These are phyloP conservation scores for Silene conica DNA, from an alignment of 148 eudicot genomes.

Conservation along the genomic window DNA sequence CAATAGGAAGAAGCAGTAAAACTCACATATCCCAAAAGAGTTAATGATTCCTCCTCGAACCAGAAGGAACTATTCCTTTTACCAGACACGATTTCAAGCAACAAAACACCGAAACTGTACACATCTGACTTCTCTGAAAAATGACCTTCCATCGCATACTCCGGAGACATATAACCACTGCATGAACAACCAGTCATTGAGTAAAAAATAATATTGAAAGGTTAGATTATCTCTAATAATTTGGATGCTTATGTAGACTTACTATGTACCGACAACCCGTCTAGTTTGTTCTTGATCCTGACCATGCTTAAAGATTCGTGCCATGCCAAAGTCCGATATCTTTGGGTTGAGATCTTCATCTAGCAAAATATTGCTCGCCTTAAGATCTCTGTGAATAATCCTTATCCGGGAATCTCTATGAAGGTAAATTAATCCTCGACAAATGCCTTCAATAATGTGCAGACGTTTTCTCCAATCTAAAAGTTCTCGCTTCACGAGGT, in stretches of 20 bases:
- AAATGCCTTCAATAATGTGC: slow-evolving; percentile 28
- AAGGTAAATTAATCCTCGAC: slow-evolving; percentile 20
- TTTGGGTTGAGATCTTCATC: slow-evolving; percentile 37
- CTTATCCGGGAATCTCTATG: background rate
- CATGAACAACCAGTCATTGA: no score
- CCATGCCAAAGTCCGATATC: slow-evolving; percentile 41
- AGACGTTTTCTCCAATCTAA: slow-evolving; percentile 34
- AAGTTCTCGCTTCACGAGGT: no score
- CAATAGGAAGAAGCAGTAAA: no score
- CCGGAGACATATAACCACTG: no score
- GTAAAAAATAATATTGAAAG: no score
- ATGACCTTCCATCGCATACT: background rate
- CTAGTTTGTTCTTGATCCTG: slow-evolving; percentile 18
- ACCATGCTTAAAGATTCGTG: background rate
- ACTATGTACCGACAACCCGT: no score
- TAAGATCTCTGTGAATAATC: slow-evolving; percentile 42
- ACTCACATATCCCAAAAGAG: no score
- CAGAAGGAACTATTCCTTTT: no score
- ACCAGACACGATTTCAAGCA: no score
- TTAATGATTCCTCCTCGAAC: no score
- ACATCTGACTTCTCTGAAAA: background rate
- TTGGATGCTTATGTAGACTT: no score
- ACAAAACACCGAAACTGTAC: background rate
- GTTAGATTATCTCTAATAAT: no score
- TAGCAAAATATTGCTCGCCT: slow-evolving; percentile 40